Conservation (phyloP, 352 stramenopile species). For the Elongisporangium prolatum region DNA sequence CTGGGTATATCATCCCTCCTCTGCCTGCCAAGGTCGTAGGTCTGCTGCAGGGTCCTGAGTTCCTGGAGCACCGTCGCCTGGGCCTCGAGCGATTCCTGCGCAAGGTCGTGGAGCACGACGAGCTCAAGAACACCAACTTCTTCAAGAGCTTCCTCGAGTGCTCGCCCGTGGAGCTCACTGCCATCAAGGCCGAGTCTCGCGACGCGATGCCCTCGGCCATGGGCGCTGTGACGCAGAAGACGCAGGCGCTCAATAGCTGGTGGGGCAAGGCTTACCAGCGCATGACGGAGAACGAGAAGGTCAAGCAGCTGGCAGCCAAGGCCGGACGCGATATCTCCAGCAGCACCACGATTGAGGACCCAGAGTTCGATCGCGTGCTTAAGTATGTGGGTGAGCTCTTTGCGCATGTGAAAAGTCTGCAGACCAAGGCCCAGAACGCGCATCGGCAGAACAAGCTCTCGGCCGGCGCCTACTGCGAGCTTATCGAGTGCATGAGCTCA, state of each 20-base stretch:
- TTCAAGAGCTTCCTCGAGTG: slow-evolving; percentile 76
- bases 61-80: slow-evolving; percentile 67
- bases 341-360: slow-evolving; percentile 55
- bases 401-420: slow-evolving; percentile 53
- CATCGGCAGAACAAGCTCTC: slow-evolving; percentile 70
- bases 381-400: slow-evolving; percentile 67
- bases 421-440: slow-evolving; percentile 51
- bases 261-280: slow-evolving; percentile 81
- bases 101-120: slow-evolving; percentile 74
- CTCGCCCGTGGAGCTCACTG: slow-evolving; percentile 67
- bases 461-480: slow-evolving; percentile 73
- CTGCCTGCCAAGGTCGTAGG: slow-evolving; percentile 76
- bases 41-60: slow-evolving; percentile 70
- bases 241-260: slow-evolving; percentile 71
- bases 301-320: slow-evolving; percentile 57
- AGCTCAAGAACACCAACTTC: slow-evolving; percentile 60
- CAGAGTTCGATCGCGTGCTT: slow-evolving; percentile 54
- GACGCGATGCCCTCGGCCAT: slow-evolving; percentile 21
- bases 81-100: slow-evolving; percentile 78
- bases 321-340: slow-evolving; percentile 35
- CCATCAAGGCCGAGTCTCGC: slow-evolving; percentile 50
- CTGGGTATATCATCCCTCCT: slow-evolving; percentile 80
- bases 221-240: slow-evolving; percentile 50
- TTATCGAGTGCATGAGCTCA: slow-evolving; percentile 70
- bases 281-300: slow-evolving; percentile 74